Conservation (phyloP, 2,329 filamentous ascomycete species). For the Cercospora berteroae region DNA sequence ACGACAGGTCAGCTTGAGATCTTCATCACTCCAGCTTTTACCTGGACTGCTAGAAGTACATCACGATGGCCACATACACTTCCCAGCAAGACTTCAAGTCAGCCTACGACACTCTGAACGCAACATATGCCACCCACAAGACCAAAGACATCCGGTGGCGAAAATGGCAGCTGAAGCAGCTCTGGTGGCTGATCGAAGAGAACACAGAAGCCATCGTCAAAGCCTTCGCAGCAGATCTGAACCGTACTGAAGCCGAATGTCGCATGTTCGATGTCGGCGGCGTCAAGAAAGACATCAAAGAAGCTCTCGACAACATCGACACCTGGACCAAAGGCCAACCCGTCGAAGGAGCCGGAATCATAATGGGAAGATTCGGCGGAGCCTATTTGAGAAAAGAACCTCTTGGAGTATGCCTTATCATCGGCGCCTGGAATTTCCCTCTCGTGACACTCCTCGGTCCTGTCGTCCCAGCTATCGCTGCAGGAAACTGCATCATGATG, state of each 20-base stretch:
- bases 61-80: conserved; percentile 8
- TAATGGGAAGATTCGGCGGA: conserved; percentile 64
- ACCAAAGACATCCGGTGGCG: conserved; percentile 19
- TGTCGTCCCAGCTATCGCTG: conserved; percentile 80
- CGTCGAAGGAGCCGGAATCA: conserved; percentile 18
- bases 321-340: conserved; percentile 9
- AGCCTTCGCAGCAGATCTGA: conserved; percentile 10
- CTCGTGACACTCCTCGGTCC: conserved; percentile 74
- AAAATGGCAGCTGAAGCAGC: conserved; percentile 20
- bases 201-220: conserved; percentile 12
- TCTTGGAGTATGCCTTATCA: conserved; percentile 74
- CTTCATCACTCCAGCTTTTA: too few relatives aligned
- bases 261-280: conserved; percentile 13
- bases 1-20: not conserved
- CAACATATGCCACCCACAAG: conserved; percentile 15
- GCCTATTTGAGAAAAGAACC: conserved; percentile 81
- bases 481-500: conserved; percentile 79
- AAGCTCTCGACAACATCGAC: conserved; percentile 15
- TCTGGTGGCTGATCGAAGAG: conserved; percentile 18
- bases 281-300: conserved; percentile 18
- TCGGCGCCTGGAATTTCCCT: conserved; percentile 87
- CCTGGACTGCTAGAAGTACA: not conserved
- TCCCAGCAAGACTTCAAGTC: conserved; percentile 10
- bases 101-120: conserved; percentile 11
- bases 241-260: conserved; percentile 14